Evolutionary conservation across 805 yeast species (phyloP), one percentile per base, ranked within the genome.

Genomic region (Nakazawaea populi): DNA sequence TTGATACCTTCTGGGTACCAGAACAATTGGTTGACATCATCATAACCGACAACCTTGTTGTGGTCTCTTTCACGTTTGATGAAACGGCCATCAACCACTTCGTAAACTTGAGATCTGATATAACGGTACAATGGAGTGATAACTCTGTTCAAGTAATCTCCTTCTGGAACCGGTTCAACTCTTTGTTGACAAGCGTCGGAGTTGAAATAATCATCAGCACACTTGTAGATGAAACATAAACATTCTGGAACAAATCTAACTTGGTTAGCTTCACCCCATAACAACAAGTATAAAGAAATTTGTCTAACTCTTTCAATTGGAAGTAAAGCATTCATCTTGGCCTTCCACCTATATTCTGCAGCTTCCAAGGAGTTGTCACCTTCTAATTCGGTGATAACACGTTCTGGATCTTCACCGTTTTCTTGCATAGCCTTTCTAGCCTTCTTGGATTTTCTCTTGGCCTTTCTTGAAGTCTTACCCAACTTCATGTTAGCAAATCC

Each of bases 1-100:
- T 95, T 85, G 58, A 94, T 87, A 78, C 99, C 99, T 73, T 95
- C 98, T 45, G 98, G 97, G 72, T 95, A 94, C 99, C 99, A 94
- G 74, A 95, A 94, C 61, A 94, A 79, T 77, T 94, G 99, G 71
- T 94, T 94, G 54, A 94, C 96, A 76, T 94, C 99, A 75, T 94
- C 99, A 69, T 94, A 94, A 69, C 99, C 95, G 62, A 87, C 79
- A 56, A 87, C 74, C 57, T 82, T 74, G 71, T 84, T 84, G 70
- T 87, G 96, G 67, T 87, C 96, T 65, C 74, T 83, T 74, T 87
- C 94, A 73, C 96, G 85, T 69, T 87, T 87, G 54, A 87, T 85
- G 60, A 79, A 87, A 70, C 89, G 83, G 54, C 94, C 94, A 59
- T 87, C 89, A 55, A 79, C 78, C 59, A 86, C 80, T 70, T 87